These are phyloP conservation scores for Schizothecium vesticola DNA, from an alignment of 495 filamentous ascomycete species.

Conservation along the genomic window DNA sequence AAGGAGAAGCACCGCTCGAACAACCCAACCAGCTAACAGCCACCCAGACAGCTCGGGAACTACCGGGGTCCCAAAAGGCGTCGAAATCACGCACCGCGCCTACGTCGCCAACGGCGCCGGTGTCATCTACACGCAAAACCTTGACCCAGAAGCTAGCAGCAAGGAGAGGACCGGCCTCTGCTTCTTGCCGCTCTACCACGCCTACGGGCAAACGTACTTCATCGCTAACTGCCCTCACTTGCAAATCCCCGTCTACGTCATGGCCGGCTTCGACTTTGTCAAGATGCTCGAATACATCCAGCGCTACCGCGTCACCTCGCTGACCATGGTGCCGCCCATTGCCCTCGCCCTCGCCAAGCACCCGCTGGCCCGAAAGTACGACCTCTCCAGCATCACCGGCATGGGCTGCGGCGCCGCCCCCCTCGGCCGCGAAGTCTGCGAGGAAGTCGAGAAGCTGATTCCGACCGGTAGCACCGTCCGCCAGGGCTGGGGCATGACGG, in stretches of 20 bases:
- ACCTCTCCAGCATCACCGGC: slow-evolving; percentile 58
- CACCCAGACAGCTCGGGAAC: slow-evolving; percentile 59
- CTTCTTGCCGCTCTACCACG: slow-evolving; percentile 76
- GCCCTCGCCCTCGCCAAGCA: slow-evolving; percentile 69
- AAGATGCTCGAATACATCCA: slow-evolving; percentile 64
- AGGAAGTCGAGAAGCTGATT: slow-evolving; percentile 55
- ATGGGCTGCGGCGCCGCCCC: slow-evolving; percentile 61
- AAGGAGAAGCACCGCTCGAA: neutral
- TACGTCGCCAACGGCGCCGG: slow-evolving; percentile 64
- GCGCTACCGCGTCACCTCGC: slow-evolving; percentile 59
- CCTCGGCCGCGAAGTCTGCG: slow-evolving; percentile 55
- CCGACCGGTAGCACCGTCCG: slow-evolving; percentile 50
- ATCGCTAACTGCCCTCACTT: slow-evolving; percentile 33
- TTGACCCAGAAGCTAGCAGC: slow-evolving; percentile 39
- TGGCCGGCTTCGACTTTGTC: slow-evolving; percentile 67
- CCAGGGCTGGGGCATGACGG: slow-evolving; percentile 86
- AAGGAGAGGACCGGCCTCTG: slow-evolving; percentile 30
- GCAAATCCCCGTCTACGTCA: slow-evolving; percentile 57
- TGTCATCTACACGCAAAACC: slow-evolving; percentile 40
- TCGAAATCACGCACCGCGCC: slow-evolving; percentile 69
- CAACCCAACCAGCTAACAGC: neutral
- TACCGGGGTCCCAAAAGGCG: slow-evolving; percentile 79
- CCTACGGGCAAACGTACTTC: slow-evolving; percentile 49
- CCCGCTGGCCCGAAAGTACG: slow-evolving; percentile 57
- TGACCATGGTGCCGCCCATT: slow-evolving; percentile 61